A percentile compares a stretch with the other conserved stretches of the same genome.
Evolutionary conservation across 2,329 filamentous ascomycete species (phyloP).

Genomic region (Botrytis squamosa): DNA sequence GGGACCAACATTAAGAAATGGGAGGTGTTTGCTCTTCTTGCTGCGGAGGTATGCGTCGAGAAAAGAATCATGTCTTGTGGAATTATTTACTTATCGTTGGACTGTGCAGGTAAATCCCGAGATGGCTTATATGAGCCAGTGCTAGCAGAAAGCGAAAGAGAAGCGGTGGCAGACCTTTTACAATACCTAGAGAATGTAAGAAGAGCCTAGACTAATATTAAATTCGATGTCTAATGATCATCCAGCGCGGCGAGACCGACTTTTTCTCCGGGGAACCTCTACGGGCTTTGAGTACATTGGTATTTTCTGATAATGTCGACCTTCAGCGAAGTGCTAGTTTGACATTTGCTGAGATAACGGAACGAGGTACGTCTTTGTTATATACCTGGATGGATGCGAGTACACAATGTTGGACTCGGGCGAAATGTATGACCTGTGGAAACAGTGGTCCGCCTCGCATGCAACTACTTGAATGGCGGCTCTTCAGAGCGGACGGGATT

Average conservation of each 20-base stretch:
- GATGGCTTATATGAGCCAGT: constrained; percentile 84
- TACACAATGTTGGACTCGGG: background rate
- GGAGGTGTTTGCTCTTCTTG: constrained; percentile 61
- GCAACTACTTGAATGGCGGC: background rate
- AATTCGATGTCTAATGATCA: constrained; percentile 27
- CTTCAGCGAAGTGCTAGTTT: constrained; percentile 94
- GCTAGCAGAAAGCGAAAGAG: constrained; percentile 91
- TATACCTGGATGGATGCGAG: background rate
- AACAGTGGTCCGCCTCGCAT: constrained; percentile 1
- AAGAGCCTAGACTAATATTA: background rate
- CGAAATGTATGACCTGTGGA: background rate
- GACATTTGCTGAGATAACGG: constrained; percentile 98
- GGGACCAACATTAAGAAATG: constrained; percentile 48
- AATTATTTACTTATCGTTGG: constrained; percentile 36
- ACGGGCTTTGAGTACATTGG: constrained; percentile 87
- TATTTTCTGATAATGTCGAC: constrained; percentile 98
- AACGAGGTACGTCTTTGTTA: constrained; percentile 68
- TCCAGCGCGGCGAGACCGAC: constrained; percentile 83
- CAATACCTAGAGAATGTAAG: constrained; percentile 93
- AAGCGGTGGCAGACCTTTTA: constrained; percentile 92
- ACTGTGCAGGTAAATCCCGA: constrained; percentile 63
- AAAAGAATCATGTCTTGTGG: constrained; percentile 20
- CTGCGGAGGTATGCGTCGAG: constrained; percentile 51
- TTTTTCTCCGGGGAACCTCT: constrained; percentile 97
- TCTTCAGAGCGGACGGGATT: background rate